phyloP scores from a whole-genome alignment of 2,329 filamentous ascomycete genomes.

The Fusarium udum region DNA sequence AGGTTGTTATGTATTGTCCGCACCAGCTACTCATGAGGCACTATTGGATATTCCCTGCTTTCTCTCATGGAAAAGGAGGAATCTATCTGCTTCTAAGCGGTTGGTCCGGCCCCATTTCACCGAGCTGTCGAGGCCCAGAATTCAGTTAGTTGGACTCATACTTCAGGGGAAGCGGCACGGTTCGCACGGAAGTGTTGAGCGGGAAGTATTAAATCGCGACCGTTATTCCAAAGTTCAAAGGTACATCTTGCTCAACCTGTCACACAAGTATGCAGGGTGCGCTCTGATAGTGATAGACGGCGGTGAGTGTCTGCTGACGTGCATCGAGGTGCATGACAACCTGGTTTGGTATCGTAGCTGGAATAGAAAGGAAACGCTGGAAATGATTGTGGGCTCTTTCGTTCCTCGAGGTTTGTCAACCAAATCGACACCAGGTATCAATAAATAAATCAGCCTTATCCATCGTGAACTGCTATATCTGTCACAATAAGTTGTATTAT shows the following conservation, averaged over 20 bases:
- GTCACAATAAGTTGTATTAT: not conserved
- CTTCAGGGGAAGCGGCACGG: conserved; percentile 19
- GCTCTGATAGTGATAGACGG: conserved; percentile 15
- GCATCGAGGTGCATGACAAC: conserved; percentile 20
- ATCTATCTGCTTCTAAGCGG: not conserved
- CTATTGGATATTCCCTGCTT: conserved; percentile 3
- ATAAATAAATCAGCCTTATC: not conserved
- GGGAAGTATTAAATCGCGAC: not conserved
- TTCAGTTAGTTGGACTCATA: conserved; percentile 3
- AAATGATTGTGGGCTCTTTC: not conserved
- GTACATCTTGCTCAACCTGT: conserved; percentile 5
- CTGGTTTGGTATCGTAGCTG: not conserved
- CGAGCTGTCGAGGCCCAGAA: conserved; percentile 2
- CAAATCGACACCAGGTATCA: not conserved
- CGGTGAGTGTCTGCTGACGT: conserved; percentile 36
- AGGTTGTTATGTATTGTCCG: not conserved
- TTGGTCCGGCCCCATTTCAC: conserved; percentile 5
- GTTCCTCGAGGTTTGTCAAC: not conserved
- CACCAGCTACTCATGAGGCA: not conserved
- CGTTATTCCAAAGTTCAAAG: not conserved
- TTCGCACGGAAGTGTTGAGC: conserved; percentile 15
- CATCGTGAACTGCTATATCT: not conserved
- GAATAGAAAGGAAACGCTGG: not conserved
- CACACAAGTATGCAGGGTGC: conserved; percentile 16
- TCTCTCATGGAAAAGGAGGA: not conserved